A percentile compares a stretch with the other conserved stretches of the same genome.
Evolutionary conservation across 768 basidiomycete genomes (phyloP).

Genomic region (Agaricus subrufescens): DNA sequence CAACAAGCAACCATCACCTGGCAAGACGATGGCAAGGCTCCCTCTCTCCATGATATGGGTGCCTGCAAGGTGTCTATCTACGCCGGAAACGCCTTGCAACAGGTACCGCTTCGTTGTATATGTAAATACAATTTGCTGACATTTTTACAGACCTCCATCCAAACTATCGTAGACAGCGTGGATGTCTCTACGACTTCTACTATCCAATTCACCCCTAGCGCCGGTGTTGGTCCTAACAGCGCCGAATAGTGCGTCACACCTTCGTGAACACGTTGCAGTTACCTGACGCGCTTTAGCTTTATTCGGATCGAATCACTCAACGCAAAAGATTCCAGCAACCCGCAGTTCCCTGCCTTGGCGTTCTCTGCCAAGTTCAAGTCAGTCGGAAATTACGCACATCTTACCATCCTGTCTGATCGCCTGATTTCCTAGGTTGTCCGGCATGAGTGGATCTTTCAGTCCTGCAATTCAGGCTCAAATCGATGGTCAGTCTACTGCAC

Average conservation of each 20-base stretch:
- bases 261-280: not conserved
- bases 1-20: slow-evolving; percentile 47
- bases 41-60: slow-evolving; percentile 50
- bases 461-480: slow-evolving; percentile 51
- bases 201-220: slow-evolving; percentile 47
- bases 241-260: slow-evolving; percentile 44
- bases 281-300: slow-evolving; percentile 45
- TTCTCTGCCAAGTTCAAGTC: slow-evolving; percentile 82
- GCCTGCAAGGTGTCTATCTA: slow-evolving; percentile 51
- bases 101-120: slow-evolving; percentile 34
- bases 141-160: slow-evolving; percentile 45
- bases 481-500: slow-evolving; percentile 53
- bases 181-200: slow-evolving; percentile 47
- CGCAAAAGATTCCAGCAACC: slow-evolving; percentile 44
- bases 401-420: not conserved
- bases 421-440: slow-evolving; percentile 42
- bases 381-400: slow-evolving; percentile 18
- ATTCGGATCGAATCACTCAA: slow-evolving; percentile 64
- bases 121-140: not conserved
- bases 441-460: slow-evolving; percentile 72
- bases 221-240: slow-evolving; percentile 50
- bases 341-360: slow-evolving; percentile 56
- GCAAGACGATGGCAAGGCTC: slow-evolving; percentile 48
- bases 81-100: slow-evolving; percentile 53
- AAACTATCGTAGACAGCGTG: slow-evolving; percentile 39